Base-by-base conservation (phyloP, 2,329 filamentous ascomycete genomes). In the Stromatinia cepivora region DNA sequence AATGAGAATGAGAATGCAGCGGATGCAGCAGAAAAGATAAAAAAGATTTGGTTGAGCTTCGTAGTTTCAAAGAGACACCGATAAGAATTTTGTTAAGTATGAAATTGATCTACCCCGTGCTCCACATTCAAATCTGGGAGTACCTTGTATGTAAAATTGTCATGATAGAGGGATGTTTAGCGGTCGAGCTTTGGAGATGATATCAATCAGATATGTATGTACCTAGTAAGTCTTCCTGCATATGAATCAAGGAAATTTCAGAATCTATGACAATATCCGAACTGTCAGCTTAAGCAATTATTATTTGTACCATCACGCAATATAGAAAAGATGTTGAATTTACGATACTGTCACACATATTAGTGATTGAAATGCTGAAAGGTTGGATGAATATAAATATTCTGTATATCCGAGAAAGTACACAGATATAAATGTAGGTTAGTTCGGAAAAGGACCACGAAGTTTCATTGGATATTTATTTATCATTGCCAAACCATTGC, bases 41-140 rank as follows among this genome's bases (percentile, higher is more conserved):
- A 42, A 58, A 42, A 22, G 31, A 54, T 31, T 31, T 36, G 31
- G n/a, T 46, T n/a, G 25, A 31, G 42, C 25, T 46, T 46, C 39
- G 4, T 28, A 52, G n/a, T 52, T 52, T 28, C n/a, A 45, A 46
- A 46, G 25, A 46, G 25, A 34, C 39, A 11, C 42, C 42, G 58
- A 61, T 61, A 61, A 61, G 58, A 61, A 36, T n/a, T 59, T 36
- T 45, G 56, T 28, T 28, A 42, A 58, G 36, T 61, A 61, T 61
- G 25, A 61, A 28, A 46, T 46, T n/a, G 25, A 61, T 61, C 58
- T 46, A 39, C 34, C 28, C 28, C 46, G 15, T 52, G 46, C 61
- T 63, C 61, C 61, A 63, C 61, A 52, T 52, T 15, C 50, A 5
- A 2, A 28, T 9, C 45, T 63, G 31, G 22, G 59, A 25, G 25